These are phyloP conservation scores for Phytophthora lateralis DNA, from an alignment of 352 stramenopile species.

Conservation along the genomic window DNA sequence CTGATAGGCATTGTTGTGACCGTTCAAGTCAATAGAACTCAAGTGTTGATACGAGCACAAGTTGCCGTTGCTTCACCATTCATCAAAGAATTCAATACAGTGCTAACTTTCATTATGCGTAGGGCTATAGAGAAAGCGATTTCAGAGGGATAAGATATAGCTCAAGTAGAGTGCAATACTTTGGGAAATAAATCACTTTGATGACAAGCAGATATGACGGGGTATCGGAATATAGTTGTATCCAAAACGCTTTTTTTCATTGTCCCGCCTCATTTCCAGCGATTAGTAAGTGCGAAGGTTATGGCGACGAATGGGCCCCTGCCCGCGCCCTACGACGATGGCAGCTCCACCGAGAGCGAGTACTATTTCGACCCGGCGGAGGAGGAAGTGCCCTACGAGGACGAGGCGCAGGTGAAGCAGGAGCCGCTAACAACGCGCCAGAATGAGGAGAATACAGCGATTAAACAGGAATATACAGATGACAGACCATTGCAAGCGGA, in stretches of 20 bases:
- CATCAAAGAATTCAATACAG: no score
- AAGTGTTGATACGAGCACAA: no score
- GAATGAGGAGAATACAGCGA: constrained; percentile 1
- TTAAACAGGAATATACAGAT: constrained; percentile 8
- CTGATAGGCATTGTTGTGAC: background rate
- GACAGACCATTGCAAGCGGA: background rate
- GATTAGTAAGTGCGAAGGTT: background rate
- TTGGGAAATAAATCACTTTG: no score
- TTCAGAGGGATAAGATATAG: no score
- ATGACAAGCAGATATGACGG: no score
- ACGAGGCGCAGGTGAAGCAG: background rate
- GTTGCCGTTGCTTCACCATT: no score
- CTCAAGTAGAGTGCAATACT: no score
- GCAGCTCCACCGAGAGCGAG: constrained; percentile 41
- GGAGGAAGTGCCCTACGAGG: background rate
- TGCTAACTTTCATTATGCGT: no score
- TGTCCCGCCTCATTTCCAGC: background rate
- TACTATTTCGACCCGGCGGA: constrained; percentile 28
- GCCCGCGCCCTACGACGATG: constrained; percentile 26
- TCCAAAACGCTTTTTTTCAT: no score
- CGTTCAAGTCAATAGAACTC: constrained; percentile 5
- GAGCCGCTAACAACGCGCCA: background rate
- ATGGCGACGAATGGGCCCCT: background rate
- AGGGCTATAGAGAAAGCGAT: no score
- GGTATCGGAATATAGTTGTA: no score